These are phyloP conservation scores for Apiotrichum laibachii DNA, from an alignment of 1,284 basidiomycete genomes.

Conservation along the genomic window DNA sequence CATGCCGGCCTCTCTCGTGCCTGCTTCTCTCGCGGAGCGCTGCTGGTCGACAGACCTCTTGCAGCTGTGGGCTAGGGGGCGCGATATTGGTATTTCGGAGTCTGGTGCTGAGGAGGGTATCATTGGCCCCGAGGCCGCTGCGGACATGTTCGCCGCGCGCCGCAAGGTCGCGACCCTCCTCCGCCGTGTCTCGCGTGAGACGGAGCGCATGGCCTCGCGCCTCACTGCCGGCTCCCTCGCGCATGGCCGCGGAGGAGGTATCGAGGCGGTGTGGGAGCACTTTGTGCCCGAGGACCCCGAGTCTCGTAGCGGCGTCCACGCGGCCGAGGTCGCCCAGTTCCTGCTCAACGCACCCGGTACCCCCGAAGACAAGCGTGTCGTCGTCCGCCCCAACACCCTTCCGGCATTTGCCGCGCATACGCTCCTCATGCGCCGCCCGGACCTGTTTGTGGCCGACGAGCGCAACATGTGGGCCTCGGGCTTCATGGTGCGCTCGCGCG, in stretches of 20 bases:
- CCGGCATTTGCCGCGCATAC: constrained; percentile 66
- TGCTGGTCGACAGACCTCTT: constrained; percentile 36
- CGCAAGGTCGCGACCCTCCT: constrained; percentile 37
- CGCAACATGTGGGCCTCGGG: constrained; percentile 57
- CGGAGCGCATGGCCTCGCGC: constrained; percentile 38
- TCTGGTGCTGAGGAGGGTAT: constrained; percentile 6
- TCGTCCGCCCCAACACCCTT: constrained; percentile 29
- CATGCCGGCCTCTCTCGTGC: constrained; percentile 40
- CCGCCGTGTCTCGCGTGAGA: constrained; percentile 38
- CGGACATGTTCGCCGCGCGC: constrained; percentile 34
- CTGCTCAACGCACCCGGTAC: constrained; percentile 23
- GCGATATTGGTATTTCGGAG: constrained; percentile 15
- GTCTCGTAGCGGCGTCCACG: constrained; percentile 27
- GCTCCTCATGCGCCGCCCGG: constrained; percentile 64
- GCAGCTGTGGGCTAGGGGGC: constrained; percentile 23
- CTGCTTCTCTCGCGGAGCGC: constrained; percentile 16
- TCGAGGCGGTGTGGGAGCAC: constrained; percentile 36
- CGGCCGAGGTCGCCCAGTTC: constrained; percentile 34
- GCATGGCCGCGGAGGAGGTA: constrained; percentile 28
- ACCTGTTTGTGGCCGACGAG: constrained; percentile 64
- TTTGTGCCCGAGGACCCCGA: constrained; percentile 19
- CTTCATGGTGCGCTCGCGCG: constrained; percentile 68
- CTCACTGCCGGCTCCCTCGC: constrained; percentile 21
- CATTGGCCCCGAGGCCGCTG: constrained; percentile 8
- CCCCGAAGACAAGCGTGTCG: constrained; percentile 8